phyloP scores from a whole-genome alignment of 2,329 filamentous ascomycete species.

The Metarhizium brunneum region DNA sequence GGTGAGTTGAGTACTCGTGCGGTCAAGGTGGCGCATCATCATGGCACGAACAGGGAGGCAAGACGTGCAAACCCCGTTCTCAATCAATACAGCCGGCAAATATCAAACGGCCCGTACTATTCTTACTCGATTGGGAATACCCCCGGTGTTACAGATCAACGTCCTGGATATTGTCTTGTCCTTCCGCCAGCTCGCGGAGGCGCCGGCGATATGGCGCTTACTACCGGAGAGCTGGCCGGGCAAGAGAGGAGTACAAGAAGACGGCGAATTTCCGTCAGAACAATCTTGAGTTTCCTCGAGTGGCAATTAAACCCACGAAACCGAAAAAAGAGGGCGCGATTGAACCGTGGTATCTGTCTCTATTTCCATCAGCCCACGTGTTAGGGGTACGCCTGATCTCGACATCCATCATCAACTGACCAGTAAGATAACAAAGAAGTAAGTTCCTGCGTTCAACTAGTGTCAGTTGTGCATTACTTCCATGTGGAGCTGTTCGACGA shows the following conservation, averaged over 20 bases:
- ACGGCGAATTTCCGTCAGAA: not conserved
- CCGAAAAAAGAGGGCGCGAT: not conserved
- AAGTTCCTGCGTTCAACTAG: not conserved
- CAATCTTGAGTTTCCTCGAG: not conserved
- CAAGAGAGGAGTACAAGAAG: slow-evolving; percentile 5
- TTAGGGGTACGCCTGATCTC: not conserved
- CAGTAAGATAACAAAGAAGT: not conserved
- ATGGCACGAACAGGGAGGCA: no score
- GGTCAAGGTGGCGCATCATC: no score
- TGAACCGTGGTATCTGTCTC: not conserved
- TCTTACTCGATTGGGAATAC: no score
- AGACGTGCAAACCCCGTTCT: no score
- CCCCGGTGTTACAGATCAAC: not conserved
- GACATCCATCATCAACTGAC: not conserved
- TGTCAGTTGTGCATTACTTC: not conserved
- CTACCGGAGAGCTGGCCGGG: slow-evolving; percentile 1
- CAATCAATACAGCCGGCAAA: no score
- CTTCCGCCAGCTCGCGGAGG: slow-evolving; percentile 7
- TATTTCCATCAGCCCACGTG: not conserved
- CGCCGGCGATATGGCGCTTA: slow-evolving; percentile 2
- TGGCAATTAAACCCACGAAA: not conserved
- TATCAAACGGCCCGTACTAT: no score
- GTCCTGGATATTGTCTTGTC: not conserved
- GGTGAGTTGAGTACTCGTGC: no score
- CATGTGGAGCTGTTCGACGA: not conserved